Conservation (phyloP, 208 protist genomes). For the Trypanosoma melophagium region DNA sequence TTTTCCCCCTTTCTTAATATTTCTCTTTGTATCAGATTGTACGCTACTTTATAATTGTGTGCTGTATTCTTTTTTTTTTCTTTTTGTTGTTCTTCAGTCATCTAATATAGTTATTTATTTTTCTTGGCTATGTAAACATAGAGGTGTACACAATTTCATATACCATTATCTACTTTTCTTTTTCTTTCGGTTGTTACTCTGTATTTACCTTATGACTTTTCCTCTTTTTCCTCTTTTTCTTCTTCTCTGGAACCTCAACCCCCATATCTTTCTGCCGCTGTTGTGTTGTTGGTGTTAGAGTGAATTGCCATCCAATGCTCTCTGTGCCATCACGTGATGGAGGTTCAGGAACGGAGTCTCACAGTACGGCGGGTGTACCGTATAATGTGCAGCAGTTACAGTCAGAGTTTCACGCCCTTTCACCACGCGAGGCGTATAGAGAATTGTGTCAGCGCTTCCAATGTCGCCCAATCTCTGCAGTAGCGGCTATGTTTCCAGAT, state of each 20-base stretch:
- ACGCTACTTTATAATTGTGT: background rate
- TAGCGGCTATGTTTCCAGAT: conserved; percentile 47
- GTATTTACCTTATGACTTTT: background rate
- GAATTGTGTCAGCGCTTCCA: conserved; percentile 39
- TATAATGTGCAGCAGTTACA: conserved; percentile 51
- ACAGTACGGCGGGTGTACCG: conserved; percentile 20
- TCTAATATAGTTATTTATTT: too few species aligned
- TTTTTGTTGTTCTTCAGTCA: background rate
- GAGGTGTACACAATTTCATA: too few species aligned
- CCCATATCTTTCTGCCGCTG: background rate
- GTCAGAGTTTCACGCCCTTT: conserved; percentile 38
- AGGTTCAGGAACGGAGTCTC: conserved; percentile 7
- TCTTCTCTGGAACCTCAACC: background rate
- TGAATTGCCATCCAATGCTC: background rate
- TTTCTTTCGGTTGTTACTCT: background rate
- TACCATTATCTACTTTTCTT: too few species aligned
- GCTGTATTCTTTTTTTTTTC: conserved; percentile 3
- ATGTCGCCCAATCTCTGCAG: conserved; percentile 40
- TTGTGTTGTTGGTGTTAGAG: background rate
- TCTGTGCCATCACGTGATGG: background rate
- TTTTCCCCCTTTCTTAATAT: too few species aligned
- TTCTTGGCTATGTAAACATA: too few species aligned
- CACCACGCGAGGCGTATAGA: conserved; percentile 52
- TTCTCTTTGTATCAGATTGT: too few species aligned
- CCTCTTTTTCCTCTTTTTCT: background rate